phyloP scores from a whole-genome alignment of 441 rosid genomes.

The Codiaeum variegatum region DNA sequence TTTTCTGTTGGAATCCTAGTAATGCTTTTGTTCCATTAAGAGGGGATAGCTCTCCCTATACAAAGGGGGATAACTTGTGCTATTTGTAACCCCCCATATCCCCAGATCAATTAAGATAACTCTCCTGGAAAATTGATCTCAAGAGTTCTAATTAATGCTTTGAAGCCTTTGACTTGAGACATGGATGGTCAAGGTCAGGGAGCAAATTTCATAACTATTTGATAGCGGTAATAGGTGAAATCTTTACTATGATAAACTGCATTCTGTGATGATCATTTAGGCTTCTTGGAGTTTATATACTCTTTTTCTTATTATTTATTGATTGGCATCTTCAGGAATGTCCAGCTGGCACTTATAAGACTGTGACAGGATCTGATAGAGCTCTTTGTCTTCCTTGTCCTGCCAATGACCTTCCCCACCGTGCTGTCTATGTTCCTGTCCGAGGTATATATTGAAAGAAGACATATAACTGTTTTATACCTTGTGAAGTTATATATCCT shows the following conservation, averaged over 20 bases:
- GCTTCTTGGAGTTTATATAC: background rate
- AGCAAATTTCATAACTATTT: background rate
- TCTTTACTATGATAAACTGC: background rate
- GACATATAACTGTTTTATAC: too few species aligned
- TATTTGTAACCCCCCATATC: background rate
- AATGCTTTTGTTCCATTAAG: background rate
- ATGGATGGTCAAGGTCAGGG: background rate
- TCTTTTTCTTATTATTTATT: slow-evolving; percentile 1
- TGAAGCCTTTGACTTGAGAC: background rate
- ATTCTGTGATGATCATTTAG: background rate
- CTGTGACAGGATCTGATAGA: slow-evolving; percentile 76
- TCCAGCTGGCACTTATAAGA: slow-evolving; percentile 89
- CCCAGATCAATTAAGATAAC: background rate
- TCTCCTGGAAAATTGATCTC: background rate
- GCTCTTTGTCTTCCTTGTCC: slow-evolving; percentile 82
- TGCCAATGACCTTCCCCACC: slow-evolving; percentile 73
- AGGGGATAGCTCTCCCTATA: background rate
- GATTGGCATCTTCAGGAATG: slow-evolving; percentile 71
- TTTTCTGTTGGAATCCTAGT: background rate
- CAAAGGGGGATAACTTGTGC: background rate
- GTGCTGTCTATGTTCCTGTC: slow-evolving; percentile 68
- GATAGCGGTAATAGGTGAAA: slow-evolving; percentile 1
- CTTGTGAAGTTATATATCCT: too few species aligned
- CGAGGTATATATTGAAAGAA: too few species aligned
- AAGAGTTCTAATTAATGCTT: background rate